Base-by-base conservation (phyloP, 1,139 yeast genomes). In the Yamadazyma dendronema region DNA sequence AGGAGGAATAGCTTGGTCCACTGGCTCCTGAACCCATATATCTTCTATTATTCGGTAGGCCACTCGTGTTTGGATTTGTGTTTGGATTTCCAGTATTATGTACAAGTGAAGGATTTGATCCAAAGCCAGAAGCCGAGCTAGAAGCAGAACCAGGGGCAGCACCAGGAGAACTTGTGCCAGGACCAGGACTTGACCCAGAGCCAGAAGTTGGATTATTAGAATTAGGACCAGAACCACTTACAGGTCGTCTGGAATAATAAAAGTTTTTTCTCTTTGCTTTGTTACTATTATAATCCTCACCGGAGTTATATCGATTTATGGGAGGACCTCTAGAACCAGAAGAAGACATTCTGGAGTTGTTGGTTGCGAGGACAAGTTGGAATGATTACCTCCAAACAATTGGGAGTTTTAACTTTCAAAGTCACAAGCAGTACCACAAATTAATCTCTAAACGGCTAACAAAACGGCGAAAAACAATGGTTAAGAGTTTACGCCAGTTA, bases 321-420 rank as follows among this genome's bases (percentile, higher is more conserved):
- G 62, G 59, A 21, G 63, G 62, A 13, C 66, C 67, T 41, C 69
- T 56, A 26, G 66, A 57, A 28, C 57, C 56, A 33, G 62, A 53
- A 28, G 59, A 54, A 28, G 61, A 53, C 63, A 59, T 57, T 4
- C 3, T 37, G 16, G 9, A 14, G n/a, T n/a, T n/a, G n/a, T n/a
- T n/a, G n/a, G n/a, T n/a, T 16, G 11, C n/a, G n/a, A n/a, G n/a
- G n/a, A n/a, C n/a, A n/a, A n/a, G n/a, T n/a, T n/a, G n/a, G n/a
- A n/a, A n/a, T n/a, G n/a, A n/a, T n/a, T n/a, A n/a, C 23, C 23
- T 21, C 23, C 10, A 21, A 10, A 7, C 10, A 21, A 7, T 10
- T 10, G 23, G 7, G 23, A 21, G 23, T 21, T 21, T 7, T 21
- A 21, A 7, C 7, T 7, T 21, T 7, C 7, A 21, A 21, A 21